phyloP scores from a whole-genome alignment of 257 asterid species.

The Nicotiana paniculata region DNA sequence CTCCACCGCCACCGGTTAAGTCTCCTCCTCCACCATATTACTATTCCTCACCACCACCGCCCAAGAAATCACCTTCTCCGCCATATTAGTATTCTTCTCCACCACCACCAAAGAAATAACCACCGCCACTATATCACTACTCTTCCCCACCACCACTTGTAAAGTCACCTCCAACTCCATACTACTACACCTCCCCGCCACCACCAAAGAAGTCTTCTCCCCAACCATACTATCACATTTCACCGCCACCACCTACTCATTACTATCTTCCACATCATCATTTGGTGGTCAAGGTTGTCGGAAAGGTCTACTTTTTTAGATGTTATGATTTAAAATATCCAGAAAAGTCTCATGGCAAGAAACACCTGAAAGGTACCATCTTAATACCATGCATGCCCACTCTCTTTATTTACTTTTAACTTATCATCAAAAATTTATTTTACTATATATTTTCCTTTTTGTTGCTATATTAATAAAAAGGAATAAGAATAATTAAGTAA shows the following conservation, averaged over 20 bases:
- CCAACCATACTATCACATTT: conserved; percentile 17
- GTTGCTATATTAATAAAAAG: too few relatives aligned
- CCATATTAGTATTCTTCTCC: conserved; percentile 20
- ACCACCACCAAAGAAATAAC: conserved; percentile 30
- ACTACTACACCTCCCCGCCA: conserved; percentile 30
- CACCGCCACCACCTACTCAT: conserved; percentile 25
- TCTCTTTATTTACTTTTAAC: too few relatives aligned
- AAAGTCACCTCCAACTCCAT: conserved; percentile 13
- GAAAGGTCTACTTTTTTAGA: conserved; percentile 54
- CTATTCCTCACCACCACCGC: neutral
- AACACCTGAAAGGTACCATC: too few relatives aligned
- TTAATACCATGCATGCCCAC: too few relatives aligned
- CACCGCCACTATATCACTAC: neutral
- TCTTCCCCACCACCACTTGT: neutral
- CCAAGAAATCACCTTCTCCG: neutral
- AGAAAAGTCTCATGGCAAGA: too few relatives aligned
- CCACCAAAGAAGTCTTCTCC: too few relatives aligned
- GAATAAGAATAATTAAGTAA: too few relatives aligned
- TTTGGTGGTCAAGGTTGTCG: too few relatives aligned
- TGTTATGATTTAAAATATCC: conserved; percentile 31
- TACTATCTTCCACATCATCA: conserved; percentile 38
- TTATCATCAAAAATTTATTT: too few relatives aligned
- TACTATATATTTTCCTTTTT: too few relatives aligned
- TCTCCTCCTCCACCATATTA: too few relatives aligned
- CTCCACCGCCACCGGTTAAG: too few relatives aligned